Evolutionary conservation across 805 yeast species (phyloP), one percentile per base, ranked within the genome.

Genomic region (Wickerhamiella spandovensis): DNA sequence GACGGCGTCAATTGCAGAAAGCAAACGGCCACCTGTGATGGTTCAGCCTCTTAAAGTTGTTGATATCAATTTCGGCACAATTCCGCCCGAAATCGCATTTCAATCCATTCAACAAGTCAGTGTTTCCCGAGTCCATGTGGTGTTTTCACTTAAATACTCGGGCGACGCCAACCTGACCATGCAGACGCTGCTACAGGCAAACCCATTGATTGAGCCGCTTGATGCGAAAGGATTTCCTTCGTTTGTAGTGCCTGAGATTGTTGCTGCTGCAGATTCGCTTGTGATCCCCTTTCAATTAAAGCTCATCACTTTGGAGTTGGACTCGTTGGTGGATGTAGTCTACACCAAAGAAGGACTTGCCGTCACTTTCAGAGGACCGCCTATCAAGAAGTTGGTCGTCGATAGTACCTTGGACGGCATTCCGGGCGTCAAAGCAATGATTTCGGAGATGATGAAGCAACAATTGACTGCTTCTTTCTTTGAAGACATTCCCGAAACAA

Each of bases 141-240:
- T 84, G n/a, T 84, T 84, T 70, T 80, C 81, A 56, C 73, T 84
- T 56, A 79, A 77, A 55, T 84, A 85, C 62, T 68, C 71, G 39
- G 95, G 95, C 2, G 87, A 84, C 62, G 84, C 88, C 22, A 74
- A 74, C 51, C 72, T 84, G 44, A 79, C 84, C 0, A 69, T 84
- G 48, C 78, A 77, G 50, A 84, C 94, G 0, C 77, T 77, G 46
- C 84, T 84, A 12, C 85, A 84, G 62, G 90, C 89, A 0, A 83
- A 83, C 62, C 81, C 87, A 2, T 67, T 84, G 22, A 51, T 54
- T 9, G 65, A 48, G 32, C 52, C 52, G 13, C 23, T 53, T 20
- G 23, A 44, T 51, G 80, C 80, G 41, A 77, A 54, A 8, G 43
- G 23, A 9, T 53, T 50, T 47, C 56, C 60, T 17, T 49, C 35